A percentile compares a stretch with the other conserved stretches of the same genome.
Evolutionary conservation across 179 eudicot genomes (phyloP).

Genomic region (Sideroxylon spinosum): DNA sequence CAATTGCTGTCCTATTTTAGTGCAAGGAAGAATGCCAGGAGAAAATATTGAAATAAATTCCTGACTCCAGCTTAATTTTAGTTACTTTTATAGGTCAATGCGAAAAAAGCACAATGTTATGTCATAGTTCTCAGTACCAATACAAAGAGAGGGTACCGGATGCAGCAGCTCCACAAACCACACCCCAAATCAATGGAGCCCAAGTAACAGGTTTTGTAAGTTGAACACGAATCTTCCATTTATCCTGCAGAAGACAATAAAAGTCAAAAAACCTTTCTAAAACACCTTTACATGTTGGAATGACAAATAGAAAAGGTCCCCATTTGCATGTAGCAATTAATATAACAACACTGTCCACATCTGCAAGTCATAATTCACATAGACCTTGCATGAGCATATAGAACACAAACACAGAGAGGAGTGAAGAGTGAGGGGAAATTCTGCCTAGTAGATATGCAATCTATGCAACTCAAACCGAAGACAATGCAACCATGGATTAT

Average conservation of each 20-base stretch:
- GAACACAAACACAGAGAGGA: too few relatives aligned
- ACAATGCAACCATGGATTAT: too few relatives aligned
- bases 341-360: too few relatives aligned
- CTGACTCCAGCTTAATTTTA: background rate
- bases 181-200: slow-evolving; percentile 99
- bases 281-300: background rate
- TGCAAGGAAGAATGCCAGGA: background rate
- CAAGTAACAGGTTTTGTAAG: slow-evolving; percentile 96
- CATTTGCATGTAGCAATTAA: too few relatives aligned
- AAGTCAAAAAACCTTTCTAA: background rate
- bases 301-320: background rate
- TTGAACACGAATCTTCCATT: slow-evolving; percentile 95
- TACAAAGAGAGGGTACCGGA: slow-evolving; percentile 50
- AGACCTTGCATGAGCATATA: too few relatives aligned
- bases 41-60: background rate
- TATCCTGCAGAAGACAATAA: slow-evolving; percentile 48
- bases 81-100: background rate
- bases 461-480: too few relatives aligned
- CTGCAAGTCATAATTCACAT: too few relatives aligned
- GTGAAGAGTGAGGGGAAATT: too few relatives aligned
- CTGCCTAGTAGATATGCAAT: too few relatives aligned
- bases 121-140: background rate
- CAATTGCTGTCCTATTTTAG: background rate
- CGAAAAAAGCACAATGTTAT: background rate
- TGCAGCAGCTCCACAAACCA: slow-evolving; percentile 99